Evolutionary conservation across 495 filamentous ascomycete species (phyloP).

Genomic region (Aspergillus asperescens): DNA sequence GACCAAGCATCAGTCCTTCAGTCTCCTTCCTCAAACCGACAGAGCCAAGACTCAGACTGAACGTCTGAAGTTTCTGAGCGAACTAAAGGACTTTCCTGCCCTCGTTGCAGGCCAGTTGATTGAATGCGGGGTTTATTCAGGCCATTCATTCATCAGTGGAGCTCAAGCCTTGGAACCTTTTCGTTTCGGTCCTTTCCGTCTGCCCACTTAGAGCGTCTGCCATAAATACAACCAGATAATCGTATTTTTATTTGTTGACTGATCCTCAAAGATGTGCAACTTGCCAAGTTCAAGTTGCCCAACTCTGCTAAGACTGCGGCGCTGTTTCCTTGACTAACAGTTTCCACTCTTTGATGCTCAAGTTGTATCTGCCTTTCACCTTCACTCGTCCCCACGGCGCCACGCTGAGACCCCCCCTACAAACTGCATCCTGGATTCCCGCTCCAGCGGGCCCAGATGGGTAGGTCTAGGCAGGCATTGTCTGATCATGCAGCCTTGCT

Average conservation of each 20-base stretch:
- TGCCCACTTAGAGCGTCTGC: background rate
- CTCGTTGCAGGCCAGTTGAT: background rate
- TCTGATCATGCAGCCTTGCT: background rate
- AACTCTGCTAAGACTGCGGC: background rate
- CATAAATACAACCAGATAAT: too few relatives aligned
- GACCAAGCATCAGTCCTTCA: too few relatives aligned
- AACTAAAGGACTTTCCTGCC: background rate
- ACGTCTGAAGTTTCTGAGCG: background rate
- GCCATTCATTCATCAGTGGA: background rate
- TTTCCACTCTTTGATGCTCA: constrained; percentile 5
- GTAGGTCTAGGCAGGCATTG: background rate
- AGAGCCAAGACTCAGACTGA: background rate
- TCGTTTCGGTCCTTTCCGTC: constrained; percentile 5
- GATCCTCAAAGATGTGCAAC: too few relatives aligned
- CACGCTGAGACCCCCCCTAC: background rate
- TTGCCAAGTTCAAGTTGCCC: background rate
- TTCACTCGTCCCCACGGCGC: background rate
- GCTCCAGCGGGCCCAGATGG: background rate
- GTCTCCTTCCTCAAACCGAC: too few relatives aligned
- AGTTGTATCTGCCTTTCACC: background rate
- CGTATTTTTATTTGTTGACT: too few relatives aligned
- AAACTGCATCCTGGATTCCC: background rate
- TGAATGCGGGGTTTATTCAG: constrained; percentile 13
- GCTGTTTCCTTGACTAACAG: constrained; percentile 15
- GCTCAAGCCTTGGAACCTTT: background rate